These are phyloP conservation scores for Cladosporium halotolerans DNA, from an alignment of 2,329 filamentous ascomycete species.

Conservation along the genomic window DNA sequence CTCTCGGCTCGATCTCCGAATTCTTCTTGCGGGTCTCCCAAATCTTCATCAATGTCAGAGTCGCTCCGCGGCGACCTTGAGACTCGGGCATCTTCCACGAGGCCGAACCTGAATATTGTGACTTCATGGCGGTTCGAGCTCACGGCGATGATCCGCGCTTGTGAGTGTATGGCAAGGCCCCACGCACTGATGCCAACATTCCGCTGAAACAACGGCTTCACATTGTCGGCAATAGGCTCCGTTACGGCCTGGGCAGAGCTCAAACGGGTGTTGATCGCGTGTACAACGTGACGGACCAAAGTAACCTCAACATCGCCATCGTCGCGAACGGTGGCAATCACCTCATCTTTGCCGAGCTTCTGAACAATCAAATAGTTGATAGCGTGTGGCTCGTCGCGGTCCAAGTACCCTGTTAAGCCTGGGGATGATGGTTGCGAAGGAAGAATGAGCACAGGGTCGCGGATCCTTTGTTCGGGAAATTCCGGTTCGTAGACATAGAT, in stretches of 20 bases:
- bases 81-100: constrained; percentile 33
- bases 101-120: constrained; percentile 54
- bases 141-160: constrained; percentile 79
- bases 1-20: not conserved
- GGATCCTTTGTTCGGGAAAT: constrained; percentile 37
- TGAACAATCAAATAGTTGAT: constrained; percentile 42
- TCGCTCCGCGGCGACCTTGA: not conserved
- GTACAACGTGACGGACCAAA: constrained; percentile 29
- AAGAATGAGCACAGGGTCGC: constrained; percentile 34
- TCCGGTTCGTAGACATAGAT: constrained; percentile 40
- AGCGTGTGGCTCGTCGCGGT: constrained; percentile 34
- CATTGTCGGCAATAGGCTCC: constrained; percentile 29
- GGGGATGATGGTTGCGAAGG: constrained; percentile 32
- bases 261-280: constrained; percentile 27
- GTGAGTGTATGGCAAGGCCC: constrained; percentile 76
- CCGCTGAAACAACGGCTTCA: constrained; percentile 60
- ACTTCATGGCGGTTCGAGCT: constrained; percentile 65
- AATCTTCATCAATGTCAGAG: not conserved
- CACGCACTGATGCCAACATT: constrained; percentile 77
- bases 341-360: constrained; percentile 40
- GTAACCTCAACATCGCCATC: constrained; percentile 49
- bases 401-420: constrained; percentile 29
- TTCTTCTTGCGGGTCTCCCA: not conserved
- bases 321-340: constrained; percentile 49
- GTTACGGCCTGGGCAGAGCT: constrained; percentile 14